Evolutionary conservation across 2,329 filamentous ascomycete genomes (phyloP).

Genomic region (Beauveria rudraprayagi): DNA sequence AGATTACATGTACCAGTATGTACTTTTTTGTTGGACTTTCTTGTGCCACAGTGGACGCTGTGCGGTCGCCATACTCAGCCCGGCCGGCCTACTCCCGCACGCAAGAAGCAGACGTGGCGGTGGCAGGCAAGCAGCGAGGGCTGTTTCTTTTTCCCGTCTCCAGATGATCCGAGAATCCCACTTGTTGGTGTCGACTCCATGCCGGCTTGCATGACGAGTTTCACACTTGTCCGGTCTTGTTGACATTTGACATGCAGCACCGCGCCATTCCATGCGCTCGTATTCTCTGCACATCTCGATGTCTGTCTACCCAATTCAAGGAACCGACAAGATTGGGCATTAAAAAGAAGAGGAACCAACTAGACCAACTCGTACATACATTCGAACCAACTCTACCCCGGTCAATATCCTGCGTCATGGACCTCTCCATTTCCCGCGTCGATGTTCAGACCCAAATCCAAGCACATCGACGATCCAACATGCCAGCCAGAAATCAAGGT

Average conservation of each 20-base stretch:
- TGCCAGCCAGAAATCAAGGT: neutral
- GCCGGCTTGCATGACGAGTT: conserved; percentile 1
- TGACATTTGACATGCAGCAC: neutral
- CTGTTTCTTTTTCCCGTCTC: neutral
- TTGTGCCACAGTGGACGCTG: neutral
- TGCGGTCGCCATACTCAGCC: conserved; percentile 1
- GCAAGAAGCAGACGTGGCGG: neutral
- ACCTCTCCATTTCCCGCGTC: neutral
- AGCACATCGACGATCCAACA: neutral
- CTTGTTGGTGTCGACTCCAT: neutral
- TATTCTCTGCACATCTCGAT: neutral
- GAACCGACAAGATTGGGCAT: no score
- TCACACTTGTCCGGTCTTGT: conserved; percentile 1
- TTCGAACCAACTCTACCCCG: neutral
- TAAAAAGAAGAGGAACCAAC: no score
- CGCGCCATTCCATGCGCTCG: neutral
- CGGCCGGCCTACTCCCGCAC: neutral
- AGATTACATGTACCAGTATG: neutral
- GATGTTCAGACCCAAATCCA: neutral
- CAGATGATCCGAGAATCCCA: neutral
- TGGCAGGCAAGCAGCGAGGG: no score
- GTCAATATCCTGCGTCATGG: conserved; percentile 1
- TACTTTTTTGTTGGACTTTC: neutral
- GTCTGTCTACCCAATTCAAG: neutral
- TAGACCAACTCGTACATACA: neutral